phyloP scores from a whole-genome alignment of 441 rosid genomes.

The Theobroma grandiflorum region DNA sequence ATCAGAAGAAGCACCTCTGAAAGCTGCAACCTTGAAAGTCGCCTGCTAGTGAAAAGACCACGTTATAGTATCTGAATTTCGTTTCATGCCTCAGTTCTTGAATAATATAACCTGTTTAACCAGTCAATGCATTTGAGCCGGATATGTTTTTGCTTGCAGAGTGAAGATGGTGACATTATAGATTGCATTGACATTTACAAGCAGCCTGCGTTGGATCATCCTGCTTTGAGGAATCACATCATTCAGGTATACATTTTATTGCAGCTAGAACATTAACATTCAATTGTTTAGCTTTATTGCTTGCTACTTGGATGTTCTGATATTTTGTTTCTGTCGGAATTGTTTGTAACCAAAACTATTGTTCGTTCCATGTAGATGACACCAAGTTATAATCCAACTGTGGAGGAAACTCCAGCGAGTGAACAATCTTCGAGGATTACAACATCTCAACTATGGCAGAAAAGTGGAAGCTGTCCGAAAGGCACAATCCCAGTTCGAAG shows the following conservation, averaged over 20 bases:
- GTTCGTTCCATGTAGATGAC: constrained; percentile 43
- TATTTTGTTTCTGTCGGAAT: background rate
- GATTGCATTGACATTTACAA: constrained; percentile 55
- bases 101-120: background rate
- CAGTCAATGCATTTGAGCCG: background rate
- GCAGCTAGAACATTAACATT: background rate
- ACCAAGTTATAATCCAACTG: constrained; percentile 43
- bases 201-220: constrained; percentile 55
- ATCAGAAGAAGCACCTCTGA: background rate
- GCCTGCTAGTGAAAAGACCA: background rate
- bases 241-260: constrained; percentile 40
- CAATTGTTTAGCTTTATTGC: background rate
- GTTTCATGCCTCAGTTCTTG: background rate
- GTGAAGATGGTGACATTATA: constrained; percentile 52
- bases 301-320: background rate
- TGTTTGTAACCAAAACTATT: background rate
- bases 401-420: background rate
- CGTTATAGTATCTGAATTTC: no score
- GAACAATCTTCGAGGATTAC: constrained; percentile 29
- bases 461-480: constrained; percentile 55
- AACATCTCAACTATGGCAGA: constrained; percentile 55
- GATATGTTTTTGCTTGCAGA: constrained; percentile 32
- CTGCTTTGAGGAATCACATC: constrained; percentile 46
- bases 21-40: background rate
- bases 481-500: constrained; percentile 63